A percentile compares a stretch with the other conserved stretches of the same genome.
phyloP scores from a whole-genome alignment of 1,284 basidiomycete genomes.

The Leucoagaricus sp. region DNA sequence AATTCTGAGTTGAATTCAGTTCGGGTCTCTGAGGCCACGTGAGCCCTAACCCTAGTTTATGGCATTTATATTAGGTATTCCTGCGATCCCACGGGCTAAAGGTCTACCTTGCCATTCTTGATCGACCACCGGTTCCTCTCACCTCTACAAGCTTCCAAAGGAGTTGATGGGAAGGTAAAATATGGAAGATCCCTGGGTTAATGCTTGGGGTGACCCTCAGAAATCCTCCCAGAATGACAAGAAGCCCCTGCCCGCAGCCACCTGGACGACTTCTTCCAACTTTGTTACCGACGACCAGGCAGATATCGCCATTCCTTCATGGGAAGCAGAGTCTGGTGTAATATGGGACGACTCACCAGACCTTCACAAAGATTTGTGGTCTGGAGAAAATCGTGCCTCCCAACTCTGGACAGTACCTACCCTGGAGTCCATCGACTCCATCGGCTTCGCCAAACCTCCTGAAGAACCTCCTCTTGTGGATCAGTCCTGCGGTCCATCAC shows the following conservation, averaged over 20 bases:
- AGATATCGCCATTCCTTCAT: constrained; percentile 11
- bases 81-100: constrained; percentile 1
- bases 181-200: constrained; percentile 73
- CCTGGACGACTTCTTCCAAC: constrained; percentile 27
- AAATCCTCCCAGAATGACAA: constrained; percentile 22
- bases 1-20: constrained; percentile 4
- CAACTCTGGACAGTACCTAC: constrained; percentile 9
- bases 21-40: constrained; percentile 3
- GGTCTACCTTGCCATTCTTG: not conserved
- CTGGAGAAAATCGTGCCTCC: constrained; percentile 9
- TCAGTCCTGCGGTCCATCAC: not conserved
- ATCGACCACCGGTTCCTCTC: not conserved
- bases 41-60: constrained; percentile 8
- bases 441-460: constrained; percentile 10
- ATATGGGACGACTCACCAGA: constrained; percentile 15
- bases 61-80: not conserved
- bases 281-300: constrained; percentile 23
- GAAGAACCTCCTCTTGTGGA: not conserved
- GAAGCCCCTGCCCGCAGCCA: constrained; percentile 17
- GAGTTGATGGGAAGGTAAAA: not conserved
- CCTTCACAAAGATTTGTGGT: constrained; percentile 5
- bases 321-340: constrained; percentile 11
- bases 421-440: constrained; percentile 14
- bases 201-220: constrained; percentile 58
- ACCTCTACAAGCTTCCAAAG: not conserved